Evolutionary conservation across 768 basidiomycete species (phyloP).

Genomic region (Phanerochaete carnosa): DNA sequence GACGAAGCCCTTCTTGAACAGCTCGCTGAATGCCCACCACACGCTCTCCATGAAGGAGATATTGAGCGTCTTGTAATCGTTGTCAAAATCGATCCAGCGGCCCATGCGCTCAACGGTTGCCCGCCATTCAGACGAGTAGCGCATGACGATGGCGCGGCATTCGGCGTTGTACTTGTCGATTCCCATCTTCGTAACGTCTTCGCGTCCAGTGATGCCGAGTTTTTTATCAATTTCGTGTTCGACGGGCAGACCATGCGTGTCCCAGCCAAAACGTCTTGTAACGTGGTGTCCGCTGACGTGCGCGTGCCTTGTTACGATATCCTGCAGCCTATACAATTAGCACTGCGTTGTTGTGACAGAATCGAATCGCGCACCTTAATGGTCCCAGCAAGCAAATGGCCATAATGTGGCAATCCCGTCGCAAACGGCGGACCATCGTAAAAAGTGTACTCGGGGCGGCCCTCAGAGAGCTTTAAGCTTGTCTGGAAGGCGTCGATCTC

Average conservation of each 20-base stretch:
- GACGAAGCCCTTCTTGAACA: constrained; percentile 90
- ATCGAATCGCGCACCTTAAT: constrained; percentile 68
- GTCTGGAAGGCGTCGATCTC: constrained; percentile 98
- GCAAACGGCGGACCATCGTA: constrained; percentile 98
- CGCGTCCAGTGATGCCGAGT: constrained; percentile 86
- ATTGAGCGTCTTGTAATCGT: constrained; percentile 98
- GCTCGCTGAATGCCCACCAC: constrained; percentile 97
- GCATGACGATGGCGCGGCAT: constrained; percentile 96
- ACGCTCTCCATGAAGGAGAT: constrained; percentile 94
- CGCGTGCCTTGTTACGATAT: constrained; percentile 96
- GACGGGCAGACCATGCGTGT: constrained; percentile 97
- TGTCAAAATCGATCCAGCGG: constrained; percentile 99
- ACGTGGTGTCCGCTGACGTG: constrained; percentile 92
- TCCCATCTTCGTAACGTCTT: constrained; percentile 92
- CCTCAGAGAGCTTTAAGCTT: constrained; percentile 87
- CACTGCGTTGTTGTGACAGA: constrained; percentile 3
- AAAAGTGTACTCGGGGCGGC: constrained; percentile 88
- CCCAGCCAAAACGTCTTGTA: constrained; percentile 95
- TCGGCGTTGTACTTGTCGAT: constrained; percentile 98
- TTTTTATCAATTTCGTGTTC: constrained; percentile 99
- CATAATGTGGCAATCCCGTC: constrained; percentile 95
- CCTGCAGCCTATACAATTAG: constrained; percentile 45
- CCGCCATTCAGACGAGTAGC: constrained; percentile 93
- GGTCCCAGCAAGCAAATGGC: constrained; percentile 88
- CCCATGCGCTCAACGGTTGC: constrained; percentile 96